Conservation (phyloP, 169 alveolate species). For the Cyclospora cayetanensis region DNA sequence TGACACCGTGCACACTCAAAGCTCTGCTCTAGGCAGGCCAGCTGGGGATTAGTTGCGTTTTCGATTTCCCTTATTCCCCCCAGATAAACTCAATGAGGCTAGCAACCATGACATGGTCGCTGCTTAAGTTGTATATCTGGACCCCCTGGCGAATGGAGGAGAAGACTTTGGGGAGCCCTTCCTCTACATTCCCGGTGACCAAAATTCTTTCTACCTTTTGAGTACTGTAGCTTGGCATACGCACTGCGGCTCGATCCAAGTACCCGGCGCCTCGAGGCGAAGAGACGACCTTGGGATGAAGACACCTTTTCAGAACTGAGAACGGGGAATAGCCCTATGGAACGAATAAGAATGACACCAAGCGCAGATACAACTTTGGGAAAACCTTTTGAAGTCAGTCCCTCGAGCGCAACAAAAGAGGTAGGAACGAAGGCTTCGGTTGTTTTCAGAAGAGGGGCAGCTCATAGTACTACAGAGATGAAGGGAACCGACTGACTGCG, state of each 20-base stretch:
- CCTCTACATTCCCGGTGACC: background rate
- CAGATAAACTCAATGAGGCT: background rate
- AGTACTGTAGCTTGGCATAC: background rate
- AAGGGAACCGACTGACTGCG: background rate
- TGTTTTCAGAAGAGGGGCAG: background rate
- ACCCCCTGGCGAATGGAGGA: background rate
- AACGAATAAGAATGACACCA: background rate
- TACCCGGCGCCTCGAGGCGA: slow-evolving; percentile 18
- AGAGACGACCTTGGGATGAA: background rate
- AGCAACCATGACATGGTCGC: slow-evolving; percentile 23
- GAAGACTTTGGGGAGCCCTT: background rate
- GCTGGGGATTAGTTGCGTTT: too few relatives aligned
- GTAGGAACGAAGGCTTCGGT: background rate
- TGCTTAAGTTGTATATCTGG: background rate
- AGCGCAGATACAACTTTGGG: background rate
- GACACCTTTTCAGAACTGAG: background rate
- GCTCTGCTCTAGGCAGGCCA: too few relatives aligned
- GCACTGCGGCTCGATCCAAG: slow-evolving; percentile 11
- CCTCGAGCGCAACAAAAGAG: background rate
- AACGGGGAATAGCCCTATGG: background rate
- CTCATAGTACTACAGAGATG: background rate
- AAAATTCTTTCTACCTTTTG: background rate
- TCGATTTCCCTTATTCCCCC: background rate
- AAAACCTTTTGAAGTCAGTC: background rate
- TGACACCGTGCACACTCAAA: too few relatives aligned